phyloP scores from a whole-genome alignment of 176 grass and related monocot species.

The Oryza coarctata region DNA sequence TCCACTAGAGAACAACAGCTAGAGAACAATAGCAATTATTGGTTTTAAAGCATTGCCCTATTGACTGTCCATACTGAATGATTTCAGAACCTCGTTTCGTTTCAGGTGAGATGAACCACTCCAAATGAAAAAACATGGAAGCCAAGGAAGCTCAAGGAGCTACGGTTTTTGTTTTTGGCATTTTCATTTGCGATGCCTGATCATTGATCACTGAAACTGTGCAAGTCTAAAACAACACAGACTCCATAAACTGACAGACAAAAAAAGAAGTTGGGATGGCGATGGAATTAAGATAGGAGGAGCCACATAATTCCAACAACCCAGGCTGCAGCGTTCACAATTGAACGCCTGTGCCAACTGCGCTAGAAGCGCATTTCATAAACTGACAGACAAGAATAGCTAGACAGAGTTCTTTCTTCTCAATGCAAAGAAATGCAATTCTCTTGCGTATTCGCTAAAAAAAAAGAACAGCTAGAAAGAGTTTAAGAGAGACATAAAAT shows the following conservation, averaged over 20 bases:
- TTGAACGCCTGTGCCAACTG: too few species aligned
- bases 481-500: background rate
- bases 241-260: background rate
- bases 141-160: background rate
- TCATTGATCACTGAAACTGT: conserved; percentile 20
- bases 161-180: background rate
- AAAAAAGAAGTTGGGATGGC: too few species aligned
- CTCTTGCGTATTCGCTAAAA: too few species aligned
- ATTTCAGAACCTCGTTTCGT: conserved; percentile 20
- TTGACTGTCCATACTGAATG: conserved; percentile 5
- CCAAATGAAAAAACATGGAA: background rate
- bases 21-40: conserved; percentile 49
- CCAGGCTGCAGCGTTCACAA: too few species aligned
- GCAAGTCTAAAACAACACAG: conserved; percentile 6
- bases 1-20: conserved; percentile 42
- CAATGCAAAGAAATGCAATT: too few species aligned
- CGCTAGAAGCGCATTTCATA: too few species aligned
- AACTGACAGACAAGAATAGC: too few species aligned
- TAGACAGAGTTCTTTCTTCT: too few species aligned
- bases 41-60: conserved; percentile 7
- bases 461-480: background rate
- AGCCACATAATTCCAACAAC: too few species aligned
- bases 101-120: conserved; percentile 36
- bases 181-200: background rate
- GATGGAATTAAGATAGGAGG: too few species aligned